A percentile compares a stretch with the other conserved stretches of the same genome.
phyloP scores from a whole-genome alignment of 495 filamentous ascomycete species.

The Evernia prunastri region DNA sequence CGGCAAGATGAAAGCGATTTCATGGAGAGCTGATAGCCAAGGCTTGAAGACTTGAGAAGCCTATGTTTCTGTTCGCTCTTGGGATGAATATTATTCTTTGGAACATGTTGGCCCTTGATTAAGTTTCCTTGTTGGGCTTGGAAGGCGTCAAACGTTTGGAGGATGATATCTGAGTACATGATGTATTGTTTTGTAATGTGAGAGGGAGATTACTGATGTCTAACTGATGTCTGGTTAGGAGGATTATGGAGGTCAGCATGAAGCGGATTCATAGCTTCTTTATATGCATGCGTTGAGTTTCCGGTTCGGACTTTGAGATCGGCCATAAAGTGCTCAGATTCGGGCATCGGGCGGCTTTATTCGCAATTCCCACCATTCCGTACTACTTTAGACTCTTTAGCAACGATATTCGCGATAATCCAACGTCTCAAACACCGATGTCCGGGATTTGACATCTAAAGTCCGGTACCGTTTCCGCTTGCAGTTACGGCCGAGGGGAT shows the following conservation, averaged over 20 bases:
- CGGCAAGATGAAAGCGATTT: slow-evolving; percentile 30
- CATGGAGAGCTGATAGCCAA: slow-evolving; percentile 25
- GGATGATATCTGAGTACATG: slow-evolving; percentile 27
- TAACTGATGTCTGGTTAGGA: background rate
- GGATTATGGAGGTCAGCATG: background rate
- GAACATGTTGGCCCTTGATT: slow-evolving; percentile 6
- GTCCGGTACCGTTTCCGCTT: background rate
- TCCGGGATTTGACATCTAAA: background rate
- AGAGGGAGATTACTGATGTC: background rate
- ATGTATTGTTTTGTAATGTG: background rate
- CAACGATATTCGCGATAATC: background rate
- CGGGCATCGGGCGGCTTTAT: slow-evolving; percentile 9
- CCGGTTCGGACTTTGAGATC: slow-evolving; percentile 13
- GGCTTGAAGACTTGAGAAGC: slow-evolving; percentile 30
- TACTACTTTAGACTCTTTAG: too few species aligned
- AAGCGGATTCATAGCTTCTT: background rate
- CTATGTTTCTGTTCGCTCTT: slow-evolving; percentile 3
- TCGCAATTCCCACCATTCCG: background rate
- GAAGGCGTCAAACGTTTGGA: slow-evolving; percentile 23
- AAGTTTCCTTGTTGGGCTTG: slow-evolving; percentile 13
- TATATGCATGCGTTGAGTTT: background rate
- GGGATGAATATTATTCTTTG: slow-evolving; percentile 9
- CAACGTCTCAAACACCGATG: background rate
- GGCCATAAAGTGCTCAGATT: slow-evolving; percentile 6
- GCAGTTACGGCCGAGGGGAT: background rate